These are phyloP conservation scores for Neopestalotiopsis sp. DNA, from an alignment of 2,329 filamentous ascomycete species.

Conservation along the genomic window DNA sequence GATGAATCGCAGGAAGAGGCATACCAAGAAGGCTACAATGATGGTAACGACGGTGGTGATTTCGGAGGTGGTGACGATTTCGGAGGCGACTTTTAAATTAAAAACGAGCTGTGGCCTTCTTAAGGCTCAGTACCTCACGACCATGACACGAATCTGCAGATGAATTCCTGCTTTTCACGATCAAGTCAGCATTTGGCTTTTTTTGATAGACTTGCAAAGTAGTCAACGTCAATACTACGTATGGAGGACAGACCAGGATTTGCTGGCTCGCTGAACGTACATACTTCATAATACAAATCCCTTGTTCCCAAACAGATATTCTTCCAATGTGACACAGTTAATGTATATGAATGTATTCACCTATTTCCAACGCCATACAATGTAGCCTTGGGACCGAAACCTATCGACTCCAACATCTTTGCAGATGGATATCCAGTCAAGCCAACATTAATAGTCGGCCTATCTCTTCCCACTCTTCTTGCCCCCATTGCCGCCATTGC, in stretches of 20 bases:
- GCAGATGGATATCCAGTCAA: not conserved
- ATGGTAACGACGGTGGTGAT: constrained; percentile 45
- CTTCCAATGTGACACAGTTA: too few species aligned
- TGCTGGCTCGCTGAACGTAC: too few species aligned
- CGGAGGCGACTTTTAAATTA: constrained; percentile 18
- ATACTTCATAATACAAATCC: too few species aligned
- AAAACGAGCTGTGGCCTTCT: not conserved
- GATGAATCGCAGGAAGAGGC: constrained; percentile 65
- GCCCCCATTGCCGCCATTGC: constrained; percentile 28
- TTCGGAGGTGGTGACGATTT: constrained; percentile 40
- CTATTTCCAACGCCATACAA: too few species aligned
- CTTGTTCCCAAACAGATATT: too few species aligned
- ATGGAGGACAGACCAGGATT: not conserved
- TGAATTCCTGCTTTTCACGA: constrained; percentile 38
- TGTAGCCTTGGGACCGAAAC: too few species aligned
- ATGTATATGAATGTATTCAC: too few species aligned
- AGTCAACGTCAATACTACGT: too few species aligned
- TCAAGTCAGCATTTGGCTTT: not conserved
- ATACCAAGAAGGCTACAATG: constrained; percentile 57
- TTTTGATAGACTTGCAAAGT: too few species aligned
- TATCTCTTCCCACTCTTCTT: constrained; percentile 50
- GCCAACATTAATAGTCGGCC: not conserved
- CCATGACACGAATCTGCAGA: constrained; percentile 35
- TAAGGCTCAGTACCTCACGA: not conserved
- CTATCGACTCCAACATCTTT: too few species aligned